Evolutionary conservation across 371 early-diverging fungal species (phyloP).

Genomic region (Syncephalastrum monosporum): DNA sequence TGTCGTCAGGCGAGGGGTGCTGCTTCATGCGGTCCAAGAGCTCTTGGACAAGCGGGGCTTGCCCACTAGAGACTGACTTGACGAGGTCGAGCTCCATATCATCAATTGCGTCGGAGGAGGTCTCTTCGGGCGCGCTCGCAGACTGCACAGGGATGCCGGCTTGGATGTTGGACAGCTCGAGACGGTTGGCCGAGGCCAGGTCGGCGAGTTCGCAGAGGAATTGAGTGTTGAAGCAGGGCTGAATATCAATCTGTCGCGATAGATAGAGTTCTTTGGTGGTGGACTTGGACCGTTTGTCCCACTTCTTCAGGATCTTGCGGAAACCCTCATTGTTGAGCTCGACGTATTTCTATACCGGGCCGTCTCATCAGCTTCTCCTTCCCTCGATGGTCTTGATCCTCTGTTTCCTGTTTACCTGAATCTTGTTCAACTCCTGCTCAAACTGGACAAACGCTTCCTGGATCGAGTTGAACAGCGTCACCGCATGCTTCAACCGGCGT

Average conservation of each 20-base stretch:
- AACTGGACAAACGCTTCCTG: constrained; percentile 89
- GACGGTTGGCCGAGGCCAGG: constrained; percentile 64
- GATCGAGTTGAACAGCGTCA: constrained; percentile 64
- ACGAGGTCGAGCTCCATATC: constrained; percentile 67
- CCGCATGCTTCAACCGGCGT: constrained; percentile 54
- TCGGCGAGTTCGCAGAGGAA: constrained; percentile 88
- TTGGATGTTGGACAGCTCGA: constrained; percentile 59
- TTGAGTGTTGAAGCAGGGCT: constrained; percentile 93
- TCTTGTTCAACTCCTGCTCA: constrained; percentile 89
- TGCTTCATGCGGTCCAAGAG: constrained; percentile 57
- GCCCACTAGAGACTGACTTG: constrained; percentile 51
- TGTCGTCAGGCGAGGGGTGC: constrained; percentile 41
- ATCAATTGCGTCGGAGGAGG: constrained; percentile 35
- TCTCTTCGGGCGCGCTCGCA: constrained; percentile 8
- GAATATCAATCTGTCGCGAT: constrained; percentile 91
- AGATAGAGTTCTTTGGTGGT: constrained; percentile 94
- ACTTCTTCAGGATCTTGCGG: constrained; percentile 96
- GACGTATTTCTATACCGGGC: constrained; percentile 76
- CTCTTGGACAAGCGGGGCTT: constrained; percentile 52
- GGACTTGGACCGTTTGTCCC: constrained; percentile 95
- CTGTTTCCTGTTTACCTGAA: constrained; percentile 62
- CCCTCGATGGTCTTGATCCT: background rate
- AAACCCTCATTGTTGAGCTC: constrained; percentile 95
- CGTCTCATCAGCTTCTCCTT: background rate
- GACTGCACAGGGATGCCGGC: constrained; percentile 37